Evolutionary conservation across 2,329 filamentous ascomycete genomes (phyloP), one percentile per base, ranked within the genome.

Genomic region (Arthrinium phaeospermum): DNA sequence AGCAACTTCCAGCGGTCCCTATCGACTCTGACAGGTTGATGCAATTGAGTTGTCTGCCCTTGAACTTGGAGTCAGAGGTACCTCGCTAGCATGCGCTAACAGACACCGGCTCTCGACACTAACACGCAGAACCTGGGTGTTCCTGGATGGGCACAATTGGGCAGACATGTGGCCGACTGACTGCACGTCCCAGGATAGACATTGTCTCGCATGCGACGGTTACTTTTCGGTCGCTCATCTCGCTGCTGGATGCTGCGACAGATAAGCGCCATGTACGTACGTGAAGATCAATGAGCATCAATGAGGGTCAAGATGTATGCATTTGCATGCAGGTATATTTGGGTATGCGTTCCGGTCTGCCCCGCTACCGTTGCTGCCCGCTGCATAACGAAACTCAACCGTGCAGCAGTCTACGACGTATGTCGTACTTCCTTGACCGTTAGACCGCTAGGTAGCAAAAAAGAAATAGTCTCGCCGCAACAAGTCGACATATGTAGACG

Each of bases 61-160:
- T 24, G 30, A 3, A 14, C 34, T 41, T 13, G 57, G 7, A 64
- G 12, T 7, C 41, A n/a, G 67, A 49, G 67, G 67, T 69, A 69
- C 67, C 45, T 46, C 19, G 67, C 67, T 69, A 69, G 67, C 67
- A 69, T 8, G 34, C 14, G 46, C 67, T 49, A 49, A 69, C 67
- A 69, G 16, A 8, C 57, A 41, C 57, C 34, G 57, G 57, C n/a
- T 14, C 57, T 41, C 30, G 22, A 64, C 57, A 64, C 57, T 64
- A 64, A 30, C 34, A 41, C 30, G 34, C n/a, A 30, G 22, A 69
- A 47, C 67, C 41, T 47, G 47, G 45, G n/a, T 69, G 67, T 47
- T 49, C 67, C 67, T 69, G 67, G 67, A 68, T 44, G 67, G 67
- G 45, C 67, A 24, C 27, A 69, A n/a, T 69, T 69, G 67, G 67